These are phyloP conservation scores for Rosa chinensis DNA, from an alignment of 306 rosid species.

Conservation along the genomic window DNA sequence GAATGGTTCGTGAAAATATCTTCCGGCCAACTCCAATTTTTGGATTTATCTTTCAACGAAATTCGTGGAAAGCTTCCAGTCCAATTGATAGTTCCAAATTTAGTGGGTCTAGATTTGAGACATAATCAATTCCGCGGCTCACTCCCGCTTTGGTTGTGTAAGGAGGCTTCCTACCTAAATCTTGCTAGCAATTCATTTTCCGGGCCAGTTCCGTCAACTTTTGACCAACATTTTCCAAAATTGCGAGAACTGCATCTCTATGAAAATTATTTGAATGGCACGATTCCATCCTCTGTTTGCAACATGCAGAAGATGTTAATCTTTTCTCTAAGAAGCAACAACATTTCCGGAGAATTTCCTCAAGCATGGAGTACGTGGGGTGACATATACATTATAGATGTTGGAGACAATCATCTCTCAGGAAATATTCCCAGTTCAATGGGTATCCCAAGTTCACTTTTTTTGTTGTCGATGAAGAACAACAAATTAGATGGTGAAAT, in stretches of 20 bases:
- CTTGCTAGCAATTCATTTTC: background rate
- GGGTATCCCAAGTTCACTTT: background rate
- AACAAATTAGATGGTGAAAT: background rate
- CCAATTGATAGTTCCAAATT: background rate
- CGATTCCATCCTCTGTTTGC: conserved; percentile 1
- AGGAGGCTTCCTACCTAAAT: rapidly evolving
- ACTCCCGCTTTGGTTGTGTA: background rate
- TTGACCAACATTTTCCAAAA: background rate
- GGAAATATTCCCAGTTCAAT: background rate
- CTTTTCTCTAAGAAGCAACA: background rate
- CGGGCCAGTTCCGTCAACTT: background rate
- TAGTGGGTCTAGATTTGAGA: background rate
- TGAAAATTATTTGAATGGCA: background rate
- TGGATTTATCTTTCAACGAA: background rate
- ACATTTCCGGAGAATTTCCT: background rate
- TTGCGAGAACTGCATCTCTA: background rate
- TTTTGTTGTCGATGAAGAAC: background rate
- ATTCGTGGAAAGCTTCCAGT: background rate
- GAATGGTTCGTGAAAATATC: background rate
- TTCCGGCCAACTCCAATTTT: background rate
- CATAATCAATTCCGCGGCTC: background rate
- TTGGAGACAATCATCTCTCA: background rate
- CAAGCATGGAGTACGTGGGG: background rate
- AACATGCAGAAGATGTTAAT: background rate
- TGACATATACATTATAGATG: background rate